These are phyloP conservation scores for Cyberlindnera subsufficiens DNA, from an alignment of 805 yeast species.

Conservation along the genomic window DNA sequence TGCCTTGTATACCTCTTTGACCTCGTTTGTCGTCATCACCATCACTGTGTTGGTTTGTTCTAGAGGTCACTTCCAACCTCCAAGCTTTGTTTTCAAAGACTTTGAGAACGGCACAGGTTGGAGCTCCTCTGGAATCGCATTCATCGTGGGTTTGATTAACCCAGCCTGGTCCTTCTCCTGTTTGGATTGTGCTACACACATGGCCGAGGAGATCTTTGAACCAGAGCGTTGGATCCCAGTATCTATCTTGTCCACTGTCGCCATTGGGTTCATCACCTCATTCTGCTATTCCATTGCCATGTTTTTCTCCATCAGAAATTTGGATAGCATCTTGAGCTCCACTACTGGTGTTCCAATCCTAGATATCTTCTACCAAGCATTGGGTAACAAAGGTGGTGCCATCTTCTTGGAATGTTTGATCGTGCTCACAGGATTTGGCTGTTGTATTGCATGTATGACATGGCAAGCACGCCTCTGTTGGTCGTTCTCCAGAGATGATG, in stretches of 20 bases:
- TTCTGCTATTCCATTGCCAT: conserved; percentile 45
- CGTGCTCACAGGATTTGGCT: conserved; percentile 48
- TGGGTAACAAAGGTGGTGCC: conserved; percentile 49
- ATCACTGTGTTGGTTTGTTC: conserved; percentile 47
- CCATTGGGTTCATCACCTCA: conserved; percentile 60
- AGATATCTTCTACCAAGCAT: conserved; percentile 57
- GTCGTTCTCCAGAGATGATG: conserved; percentile 65
- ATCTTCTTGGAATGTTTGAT: conserved; percentile 42
- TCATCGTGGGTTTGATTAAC: conserved; percentile 64
- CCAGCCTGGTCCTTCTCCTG: conserved; percentile 69
- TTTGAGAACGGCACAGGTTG: conserved; percentile 58
- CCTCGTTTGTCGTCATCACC: conserved; percentile 48
- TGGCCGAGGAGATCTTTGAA: conserved; percentile 56
- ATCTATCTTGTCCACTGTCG: conserved; percentile 56
- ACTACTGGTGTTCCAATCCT: conserved; percentile 56
- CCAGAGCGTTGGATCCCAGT: conserved; percentile 55
- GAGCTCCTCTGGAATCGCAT: conserved; percentile 52
- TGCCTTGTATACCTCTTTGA: conserved; percentile 46
- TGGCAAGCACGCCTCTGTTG: conserved; percentile 66
- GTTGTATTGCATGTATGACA: conserved; percentile 56
- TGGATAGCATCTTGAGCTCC: conserved; percentile 41
- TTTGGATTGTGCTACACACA: conserved; percentile 64
- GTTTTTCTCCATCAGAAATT: conserved; percentile 53
- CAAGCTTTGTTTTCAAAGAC: conserved; percentile 47
- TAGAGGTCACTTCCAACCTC: conserved; percentile 43